Conservation (phyloP, 768 basidiomycete species). For the Collybia sp. region DNA sequence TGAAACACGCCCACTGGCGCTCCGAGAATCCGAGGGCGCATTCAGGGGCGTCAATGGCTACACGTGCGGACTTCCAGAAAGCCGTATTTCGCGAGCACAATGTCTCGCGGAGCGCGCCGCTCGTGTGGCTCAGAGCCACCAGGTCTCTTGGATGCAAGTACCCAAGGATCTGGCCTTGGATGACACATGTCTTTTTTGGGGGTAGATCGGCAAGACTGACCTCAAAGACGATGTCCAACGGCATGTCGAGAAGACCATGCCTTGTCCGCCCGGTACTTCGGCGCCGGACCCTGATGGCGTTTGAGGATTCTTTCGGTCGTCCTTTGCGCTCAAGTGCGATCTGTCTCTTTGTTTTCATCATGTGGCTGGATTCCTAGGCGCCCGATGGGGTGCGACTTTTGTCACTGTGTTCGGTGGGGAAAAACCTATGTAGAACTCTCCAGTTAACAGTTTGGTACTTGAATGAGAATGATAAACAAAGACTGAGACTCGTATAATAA, state of each 20-base stretch:
- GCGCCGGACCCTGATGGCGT: too few species aligned
- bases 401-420: too few species aligned
- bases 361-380: too few species aligned
- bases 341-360: too few species aligned
- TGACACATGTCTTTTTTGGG: background rate
- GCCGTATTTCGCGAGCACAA: slow-evolving; percentile 8
- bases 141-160: slow-evolving; percentile 18
- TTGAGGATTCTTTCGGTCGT: too few species aligned
- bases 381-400: too few species aligned
- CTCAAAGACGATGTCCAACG: slow-evolving; percentile 22
- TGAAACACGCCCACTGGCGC: slow-evolving; percentile 19
- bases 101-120: slow-evolving; percentile 14
- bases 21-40: slow-evolving; percentile 19
- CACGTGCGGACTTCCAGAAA: slow-evolving; percentile 20
- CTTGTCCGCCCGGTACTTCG: too few species aligned
- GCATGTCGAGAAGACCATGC: slow-evolving; percentile 11
- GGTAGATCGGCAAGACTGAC: slow-evolving; percentile 3
- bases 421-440: too few species aligned
- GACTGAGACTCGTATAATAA: too few species aligned
- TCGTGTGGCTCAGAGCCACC: slow-evolving; percentile 16
- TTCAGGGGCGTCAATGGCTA: slow-evolving; percentile 11
- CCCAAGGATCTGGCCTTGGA: slow-evolving; percentile 16
- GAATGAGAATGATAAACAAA: too few species aligned
- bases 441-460: too few species aligned
- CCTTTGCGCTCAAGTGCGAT: too few species aligned